phyloP scores from a whole-genome alignment of 225 moss, liverwort and hornwort species.

The Neckera pumila region DNA sequence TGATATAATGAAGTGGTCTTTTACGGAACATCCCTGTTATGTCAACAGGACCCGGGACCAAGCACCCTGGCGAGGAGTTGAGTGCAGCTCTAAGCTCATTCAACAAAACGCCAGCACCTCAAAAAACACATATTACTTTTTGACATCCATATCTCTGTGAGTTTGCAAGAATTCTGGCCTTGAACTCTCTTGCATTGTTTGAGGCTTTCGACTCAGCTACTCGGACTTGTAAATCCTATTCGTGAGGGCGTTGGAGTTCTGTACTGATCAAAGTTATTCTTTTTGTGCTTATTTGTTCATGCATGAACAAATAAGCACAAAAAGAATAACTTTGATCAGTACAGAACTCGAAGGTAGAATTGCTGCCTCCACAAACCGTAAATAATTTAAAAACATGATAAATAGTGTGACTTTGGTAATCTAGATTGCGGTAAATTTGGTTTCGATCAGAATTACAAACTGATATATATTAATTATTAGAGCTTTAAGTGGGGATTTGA shows the following conservation, averaged over 20 bases:
- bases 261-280: background rate
- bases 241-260: no score
- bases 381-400: background rate
- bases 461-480: background rate
- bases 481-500: background rate
- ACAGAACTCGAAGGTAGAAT: no score
- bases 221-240: background rate
- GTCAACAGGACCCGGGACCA: no score
- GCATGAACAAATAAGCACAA: no score
- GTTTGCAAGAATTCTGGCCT: background rate
- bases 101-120: background rate
- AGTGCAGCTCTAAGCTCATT: rapidly evolving
- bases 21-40: background rate
- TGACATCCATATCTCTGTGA: background rate
- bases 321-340: no score
- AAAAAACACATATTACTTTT: background rate
- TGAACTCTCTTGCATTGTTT: background rate
- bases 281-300: background rate
- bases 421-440: background rate
- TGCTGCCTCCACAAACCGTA: background rate
- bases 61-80: background rate
- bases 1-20: background rate
- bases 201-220: background rate
- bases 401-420: background rate
- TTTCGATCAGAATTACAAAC: background rate